phyloP scores from a whole-genome alignment of 192 early-diverging fungal genomes.

The Funneliformis mosseae region DNA sequence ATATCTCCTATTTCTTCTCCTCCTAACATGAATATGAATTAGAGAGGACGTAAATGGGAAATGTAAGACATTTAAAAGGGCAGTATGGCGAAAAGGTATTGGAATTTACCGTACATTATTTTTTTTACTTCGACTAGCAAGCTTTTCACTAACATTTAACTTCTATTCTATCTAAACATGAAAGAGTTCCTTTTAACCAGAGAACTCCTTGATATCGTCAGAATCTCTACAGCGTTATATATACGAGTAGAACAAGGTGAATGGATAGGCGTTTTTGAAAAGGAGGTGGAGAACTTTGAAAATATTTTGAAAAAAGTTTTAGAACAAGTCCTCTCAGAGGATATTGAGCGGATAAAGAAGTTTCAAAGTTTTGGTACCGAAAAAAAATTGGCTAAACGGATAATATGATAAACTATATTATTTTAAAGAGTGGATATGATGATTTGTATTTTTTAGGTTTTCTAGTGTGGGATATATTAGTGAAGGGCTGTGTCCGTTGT shows the following conservation, averaged over 20 bases:
- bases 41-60: too few relatives aligned
- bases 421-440: background rate
- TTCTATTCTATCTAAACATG: slow-evolving; percentile 10
- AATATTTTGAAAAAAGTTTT: too few relatives aligned
- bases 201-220: slow-evolving; percentile 4
- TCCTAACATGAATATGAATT: too few relatives aligned
- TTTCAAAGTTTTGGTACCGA: background rate
- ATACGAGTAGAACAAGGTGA: background rate
- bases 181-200: slow-evolving; percentile 8
- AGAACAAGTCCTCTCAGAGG: background rate
- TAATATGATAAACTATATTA: background rate
- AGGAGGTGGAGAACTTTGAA: too few relatives aligned
- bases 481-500: background rate
- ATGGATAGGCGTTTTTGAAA: too few relatives aligned
- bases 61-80: too few relatives aligned
- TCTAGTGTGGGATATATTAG: background rate
- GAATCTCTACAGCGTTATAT: background rate
- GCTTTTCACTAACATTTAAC: too few relatives aligned
- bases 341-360: slow-evolving; percentile 15
- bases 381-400: slow-evolving; percentile 20
- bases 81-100: too few relatives aligned
- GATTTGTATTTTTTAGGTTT: background rate
- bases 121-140: too few relatives aligned
- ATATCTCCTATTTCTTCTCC: too few relatives aligned
- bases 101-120: too few relatives aligned